Evolutionary conservation across 345 rosid genomes (phyloP), one percentile per base, ranked within the genome.

Genomic region (Syzygium grande): DNA sequence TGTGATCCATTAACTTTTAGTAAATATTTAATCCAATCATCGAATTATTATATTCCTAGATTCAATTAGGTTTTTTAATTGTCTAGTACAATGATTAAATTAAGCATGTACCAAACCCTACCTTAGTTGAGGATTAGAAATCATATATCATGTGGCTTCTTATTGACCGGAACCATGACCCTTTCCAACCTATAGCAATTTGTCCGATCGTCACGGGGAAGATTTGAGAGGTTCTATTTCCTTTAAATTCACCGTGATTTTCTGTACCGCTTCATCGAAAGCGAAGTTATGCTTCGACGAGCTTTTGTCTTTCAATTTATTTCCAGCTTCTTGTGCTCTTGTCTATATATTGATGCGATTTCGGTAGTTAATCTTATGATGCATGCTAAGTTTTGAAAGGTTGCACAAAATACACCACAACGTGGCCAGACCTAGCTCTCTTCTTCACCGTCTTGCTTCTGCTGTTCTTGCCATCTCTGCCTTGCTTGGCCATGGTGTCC

Each of bases 401-500:
- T n/a, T 14, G 34, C 34, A 61, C 34, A 5, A 61, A 8, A 61
- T 61, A 3, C 34, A n/a, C 19, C 19, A 4, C 73, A 61, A n/a
- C 38, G 13, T 61, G 73, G 73, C 73, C 73, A n/a, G n/a, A n/a
- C 73, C 30, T 17, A 61, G 73, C 58, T 51, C 56, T 41, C 85
- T 34, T 77, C 85, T 56, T 79, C 87, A 49, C 78, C 30, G 88
- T 59, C 88, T 65, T 41, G 78, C 13, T 52, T 17, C 46, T 29
- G 52, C 52, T 90, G 34, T 25, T 89, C 68, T n/a, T 87, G 14
- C 61, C 63, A 87, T 90, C 43, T 84, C 89, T 53, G n/a, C 86
- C 27, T 29, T 91, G 7, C 51, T 90, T 21, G 84, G 85, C 87
- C 86, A 85, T 89, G 90, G 91, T 19, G 34, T 88, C 68, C 22